Percentiles rank a stretch among this genome's conserved stretches.
phyloP scores from a whole-genome alignment of 345 rosid species.

The Gossypium ekmanianum region DNA sequence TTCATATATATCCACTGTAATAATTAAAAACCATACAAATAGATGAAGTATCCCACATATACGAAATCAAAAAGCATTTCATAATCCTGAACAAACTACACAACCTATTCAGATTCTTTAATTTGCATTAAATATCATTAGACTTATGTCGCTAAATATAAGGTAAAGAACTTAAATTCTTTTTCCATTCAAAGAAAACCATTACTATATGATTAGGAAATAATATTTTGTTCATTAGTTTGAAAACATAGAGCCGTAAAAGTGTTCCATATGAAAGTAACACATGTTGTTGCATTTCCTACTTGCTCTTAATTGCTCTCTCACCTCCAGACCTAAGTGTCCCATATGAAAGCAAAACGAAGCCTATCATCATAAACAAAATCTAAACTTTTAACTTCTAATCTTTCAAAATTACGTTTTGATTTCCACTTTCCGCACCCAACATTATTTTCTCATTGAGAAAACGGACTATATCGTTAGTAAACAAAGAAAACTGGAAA shows the following conservation, averaged over 20 bases:
- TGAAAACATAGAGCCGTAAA: not conserved
- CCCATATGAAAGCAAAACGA: no score
- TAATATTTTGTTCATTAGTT: not conserved
- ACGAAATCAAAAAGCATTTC: not conserved
- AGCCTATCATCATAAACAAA: no score
- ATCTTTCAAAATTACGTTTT: not conserved
- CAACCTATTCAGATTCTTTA: not conserved
- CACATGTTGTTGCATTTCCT: not conserved
- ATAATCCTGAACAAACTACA: not conserved
- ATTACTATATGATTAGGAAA: not conserved
- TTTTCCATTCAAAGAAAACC: not conserved
- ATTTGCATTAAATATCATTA: not conserved
- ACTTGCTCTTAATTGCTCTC: no score
- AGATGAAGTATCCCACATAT: not conserved
- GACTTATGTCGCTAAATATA: not conserved
- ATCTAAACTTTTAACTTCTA: no score
- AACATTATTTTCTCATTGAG: not conserved
- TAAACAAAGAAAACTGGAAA: not conserved
- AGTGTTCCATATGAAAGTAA: no score
- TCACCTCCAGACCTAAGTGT: no score
- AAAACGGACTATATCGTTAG: not conserved
- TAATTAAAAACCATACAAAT: not conserved
- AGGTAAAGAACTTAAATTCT: not conserved
- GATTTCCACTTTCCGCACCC: conserved; percentile 1
- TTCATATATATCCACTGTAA: not conserved